phyloP scores from a whole-genome alignment of 129 eudicot species.

The Saposhnikovia divaricata region DNA sequence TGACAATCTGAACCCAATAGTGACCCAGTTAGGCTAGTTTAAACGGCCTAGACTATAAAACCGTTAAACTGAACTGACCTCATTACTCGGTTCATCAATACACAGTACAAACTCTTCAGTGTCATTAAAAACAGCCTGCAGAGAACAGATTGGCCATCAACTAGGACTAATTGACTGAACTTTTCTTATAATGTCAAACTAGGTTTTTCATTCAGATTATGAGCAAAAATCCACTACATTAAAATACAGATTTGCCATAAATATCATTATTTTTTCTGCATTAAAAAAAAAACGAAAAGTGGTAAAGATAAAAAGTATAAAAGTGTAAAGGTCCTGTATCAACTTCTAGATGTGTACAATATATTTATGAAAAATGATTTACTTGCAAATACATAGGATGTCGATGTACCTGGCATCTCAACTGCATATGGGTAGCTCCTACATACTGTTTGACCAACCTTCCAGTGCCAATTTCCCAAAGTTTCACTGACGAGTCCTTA shows the following conservation, averaged over 20 bases:
- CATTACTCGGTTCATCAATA: conserved; percentile 71
- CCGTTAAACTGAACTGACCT: conserved; percentile 33
- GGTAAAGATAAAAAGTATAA: not conserved
- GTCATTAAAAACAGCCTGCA: conserved; percentile 72
- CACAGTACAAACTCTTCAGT: conserved; percentile 70
- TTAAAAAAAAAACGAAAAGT: not conserved
- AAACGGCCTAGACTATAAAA: not conserved
- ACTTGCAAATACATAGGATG: not conserved
- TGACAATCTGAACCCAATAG: conserved; percentile 43
- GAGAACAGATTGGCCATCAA: not conserved
- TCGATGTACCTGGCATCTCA: conserved; percentile 62
- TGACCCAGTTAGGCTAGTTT: not conserved
- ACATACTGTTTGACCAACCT: conserved; percentile 74
- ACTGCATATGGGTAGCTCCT: conserved; percentile 69
- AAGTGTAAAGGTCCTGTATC: not conserved
- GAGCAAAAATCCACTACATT: not conserved
- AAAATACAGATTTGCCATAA: not conserved
- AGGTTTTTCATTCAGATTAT: not conserved
- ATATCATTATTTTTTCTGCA: no score
- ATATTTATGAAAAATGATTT: not conserved
- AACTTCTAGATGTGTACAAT: not conserved
- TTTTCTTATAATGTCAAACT: not conserved
- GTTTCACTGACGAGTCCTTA: conserved; percentile 77
- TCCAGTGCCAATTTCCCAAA: conserved; percentile 89
- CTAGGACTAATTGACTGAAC: not conserved